A percentile compares a stretch with the other conserved stretches of the same genome.
Evolutionary conservation across 2,329 filamentous ascomycete genomes (phyloP).

Genomic region (Niveomyces coronatus): DNA sequence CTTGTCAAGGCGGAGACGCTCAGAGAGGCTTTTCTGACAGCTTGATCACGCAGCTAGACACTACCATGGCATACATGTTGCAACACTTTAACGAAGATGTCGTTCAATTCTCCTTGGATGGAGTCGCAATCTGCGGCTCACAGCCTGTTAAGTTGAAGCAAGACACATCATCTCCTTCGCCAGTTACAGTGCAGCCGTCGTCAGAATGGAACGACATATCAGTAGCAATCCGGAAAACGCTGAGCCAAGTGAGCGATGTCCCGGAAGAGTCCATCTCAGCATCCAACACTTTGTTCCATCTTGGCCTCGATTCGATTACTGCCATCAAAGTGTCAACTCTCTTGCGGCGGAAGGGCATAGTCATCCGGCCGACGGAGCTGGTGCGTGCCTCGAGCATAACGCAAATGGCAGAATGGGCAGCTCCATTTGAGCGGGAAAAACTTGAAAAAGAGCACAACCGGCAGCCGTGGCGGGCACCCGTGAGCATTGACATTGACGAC

Average conservation of each 20-base stretch:
- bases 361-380: slow-evolving; percentile 60
- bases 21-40: slow-evolving; percentile 26
- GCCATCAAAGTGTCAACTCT: slow-evolving; percentile 73
- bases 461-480: slow-evolving; percentile 20
- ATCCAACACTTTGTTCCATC: slow-evolving; percentile 62
- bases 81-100: slow-evolving; percentile 35
- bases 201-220: slow-evolving; percentile 26
- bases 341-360: slow-evolving; percentile 52
- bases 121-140: slow-evolving; percentile 58
- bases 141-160: slow-evolving; percentile 17
- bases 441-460: neutral
- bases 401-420: slow-evolving; percentile 42
- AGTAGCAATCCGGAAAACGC: slow-evolving; percentile 31
- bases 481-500: slow-evolving; percentile 24
- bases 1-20: slow-evolving; percentile 46
- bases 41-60: slow-evolving; percentile 51
- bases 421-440: neutral
- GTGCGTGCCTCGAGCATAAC: slow-evolving; percentile 53
- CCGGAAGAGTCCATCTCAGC: slow-evolving; percentile 46
- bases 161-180: neutral
- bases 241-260: slow-evolving; percentile 51
- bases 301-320: slow-evolving; percentile 86
- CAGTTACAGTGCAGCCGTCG: neutral
- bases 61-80: slow-evolving; percentile 47
- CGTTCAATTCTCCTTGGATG: slow-evolving; percentile 40